Evolutionary conservation across 2,329 filamentous ascomycete genomes (phyloP).

Genomic region (Rutstroemia sp.): DNA sequence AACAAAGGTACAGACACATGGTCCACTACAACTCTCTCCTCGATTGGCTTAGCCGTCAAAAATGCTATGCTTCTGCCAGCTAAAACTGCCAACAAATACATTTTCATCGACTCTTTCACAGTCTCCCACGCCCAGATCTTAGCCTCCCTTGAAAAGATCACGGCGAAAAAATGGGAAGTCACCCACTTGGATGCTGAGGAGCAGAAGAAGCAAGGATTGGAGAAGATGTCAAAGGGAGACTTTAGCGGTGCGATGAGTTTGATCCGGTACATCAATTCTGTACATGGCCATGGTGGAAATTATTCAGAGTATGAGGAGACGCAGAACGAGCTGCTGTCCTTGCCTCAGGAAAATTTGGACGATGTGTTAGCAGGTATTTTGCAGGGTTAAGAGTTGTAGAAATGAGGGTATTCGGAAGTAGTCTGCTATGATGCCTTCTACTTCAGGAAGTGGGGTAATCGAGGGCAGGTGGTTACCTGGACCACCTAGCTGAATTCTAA

Average conservation of each 20-base stretch:
- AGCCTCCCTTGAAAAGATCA: not conserved
- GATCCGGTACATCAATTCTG: no score
- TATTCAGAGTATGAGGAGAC: no score
- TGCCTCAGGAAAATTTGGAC: no score
- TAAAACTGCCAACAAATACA: not conserved
- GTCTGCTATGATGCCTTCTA: constrained; percentile 25
- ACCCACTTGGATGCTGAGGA: not conserved
- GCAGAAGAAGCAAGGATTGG: not conserved
- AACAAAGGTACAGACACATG: not conserved
- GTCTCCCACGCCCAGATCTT: not conserved
- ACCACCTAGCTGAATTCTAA: no score
- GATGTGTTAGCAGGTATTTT: no score
- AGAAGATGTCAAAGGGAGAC: constrained; percentile 9
- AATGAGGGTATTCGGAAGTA: no score
- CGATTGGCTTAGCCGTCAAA: not conserved
- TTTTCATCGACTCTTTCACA: constrained; percentile 3
- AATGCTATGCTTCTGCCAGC: not conserved
- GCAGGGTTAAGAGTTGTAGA: no score
- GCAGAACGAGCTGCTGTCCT: no score
- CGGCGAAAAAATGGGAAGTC: not conserved
- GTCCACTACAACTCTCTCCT: not conserved
- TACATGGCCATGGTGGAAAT: no score
- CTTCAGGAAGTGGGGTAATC: not conserved
- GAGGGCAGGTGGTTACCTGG: no score
- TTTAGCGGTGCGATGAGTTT: not conserved